Evolutionary conservation across 2,329 filamentous ascomycete species (phyloP).

Genomic region (Cadophora luteo-olivacea): DNA sequence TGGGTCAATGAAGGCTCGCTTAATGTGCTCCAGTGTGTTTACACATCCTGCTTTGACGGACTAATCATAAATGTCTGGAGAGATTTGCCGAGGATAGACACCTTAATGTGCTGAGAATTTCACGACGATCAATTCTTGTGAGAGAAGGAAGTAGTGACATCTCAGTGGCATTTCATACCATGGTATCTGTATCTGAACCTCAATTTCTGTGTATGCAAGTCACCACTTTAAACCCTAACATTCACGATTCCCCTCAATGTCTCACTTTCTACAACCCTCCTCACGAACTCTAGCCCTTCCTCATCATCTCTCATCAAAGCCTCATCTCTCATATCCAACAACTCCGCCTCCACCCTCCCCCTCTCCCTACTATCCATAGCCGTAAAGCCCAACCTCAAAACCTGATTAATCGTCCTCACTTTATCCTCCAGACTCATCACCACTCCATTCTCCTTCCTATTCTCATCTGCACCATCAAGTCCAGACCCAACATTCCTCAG

Average conservation of each 20-base stretch:
- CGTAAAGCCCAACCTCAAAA: slow-evolving; percentile 23
- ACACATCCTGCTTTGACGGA: not conserved
- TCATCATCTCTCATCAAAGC: slow-evolving; percentile 21
- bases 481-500: slow-evolving; percentile 35
- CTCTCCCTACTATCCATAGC: slow-evolving; percentile 7
- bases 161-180: too few species aligned
- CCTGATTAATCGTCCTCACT: slow-evolving; percentile 28
- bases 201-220: too few species aligned
- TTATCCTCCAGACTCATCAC: slow-evolving; percentile 29
- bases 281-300: slow-evolving; percentile 27
- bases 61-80: not conserved
- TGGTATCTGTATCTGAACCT: too few species aligned
- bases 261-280: slow-evolving; percentile 13
- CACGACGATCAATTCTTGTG: too few species aligned
- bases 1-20: not conserved
- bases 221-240: not conserved
- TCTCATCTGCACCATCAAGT: slow-evolving; percentile 11
- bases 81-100: not conserved
- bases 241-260: slow-evolving; percentile 14
- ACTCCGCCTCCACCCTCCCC: slow-evolving; percentile 17
- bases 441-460: slow-evolving; percentile 19
- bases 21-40: not conserved
- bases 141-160: too few species aligned
- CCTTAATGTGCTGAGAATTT: not conserved
- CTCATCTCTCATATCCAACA: slow-evolving; percentile 28